Evolutionary conservation across 345 rosid species (phyloP), one percentile per base, ranked within the genome.

Genomic region (Carallia pectinifolia): DNA sequence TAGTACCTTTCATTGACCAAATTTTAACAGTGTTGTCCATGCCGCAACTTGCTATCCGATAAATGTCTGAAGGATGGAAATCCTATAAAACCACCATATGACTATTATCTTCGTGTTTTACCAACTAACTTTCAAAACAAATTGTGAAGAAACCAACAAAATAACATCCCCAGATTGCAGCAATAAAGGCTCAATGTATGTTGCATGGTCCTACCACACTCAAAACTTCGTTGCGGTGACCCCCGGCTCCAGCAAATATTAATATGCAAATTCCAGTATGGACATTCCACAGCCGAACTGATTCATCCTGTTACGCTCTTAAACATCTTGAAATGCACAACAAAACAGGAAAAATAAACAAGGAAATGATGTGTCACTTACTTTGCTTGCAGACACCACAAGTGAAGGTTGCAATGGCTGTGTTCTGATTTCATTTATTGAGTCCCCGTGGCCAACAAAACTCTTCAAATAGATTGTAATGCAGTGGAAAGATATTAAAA

Each of bases 221-320:
- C 75, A 94, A 68, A 72, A 94, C 97, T 86, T 95, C 99, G 59
- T 95, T 92, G 73, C 97, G 97, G 61, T 94, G 98, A 56, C 98
- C 98, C 73, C 97, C 97, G 33, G 96, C 93, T 75, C 98, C 98
- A 82, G 98, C 89, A 85, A 94, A 91, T 82, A 94, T 83, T 85
- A 94, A 80, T 75, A 94, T 84, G 80, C 98, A 94, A 70, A 94
- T 90, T 74, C 98, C 97, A 54, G 97, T 90, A 67, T 94, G 92
- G 81, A 90, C 88, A 80, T 94, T 94, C 97, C 98, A 91, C 66
- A 94, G 78, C 63, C 98, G 86, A 79, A 94, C 92, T 0, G 98
- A 94, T 78, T 91, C 98, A 83, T 94, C 98, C 98, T 94, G 77
- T 53, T 66, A 56, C 73, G 79, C 27, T 56, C 70, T 47, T 64